Conservation (phyloP, 768 basidiomycete species). For the Calocera cornea region DNA sequence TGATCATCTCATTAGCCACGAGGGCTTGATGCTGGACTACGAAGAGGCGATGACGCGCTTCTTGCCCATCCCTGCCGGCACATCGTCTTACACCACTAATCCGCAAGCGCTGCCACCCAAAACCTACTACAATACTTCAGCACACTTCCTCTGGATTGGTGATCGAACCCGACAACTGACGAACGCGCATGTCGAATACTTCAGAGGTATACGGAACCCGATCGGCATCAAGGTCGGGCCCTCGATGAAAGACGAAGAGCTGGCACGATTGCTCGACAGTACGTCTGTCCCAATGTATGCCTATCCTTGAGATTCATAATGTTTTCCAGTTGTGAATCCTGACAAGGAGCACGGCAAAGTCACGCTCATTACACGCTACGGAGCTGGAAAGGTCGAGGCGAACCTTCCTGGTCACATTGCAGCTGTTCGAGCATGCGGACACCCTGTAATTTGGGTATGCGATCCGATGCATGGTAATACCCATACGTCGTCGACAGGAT, state of each 20-base stretch:
- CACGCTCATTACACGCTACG: conserved; percentile 87
- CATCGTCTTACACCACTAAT: neutral
- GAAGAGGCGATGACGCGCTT: conserved; percentile 81
- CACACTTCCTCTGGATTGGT: conserved; percentile 94
- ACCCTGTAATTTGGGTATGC: conserved; percentile 87
- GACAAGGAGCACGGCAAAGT: conserved; percentile 68
- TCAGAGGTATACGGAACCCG: conserved; percentile 81
- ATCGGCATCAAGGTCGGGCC: conserved; percentile 96
- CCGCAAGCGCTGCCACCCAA: conserved; percentile 14
- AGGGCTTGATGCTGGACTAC: conserved; percentile 83
- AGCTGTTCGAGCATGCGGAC: conserved; percentile 63
- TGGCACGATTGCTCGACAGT: conserved; percentile 66
- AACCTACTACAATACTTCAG: conserved; percentile 76
- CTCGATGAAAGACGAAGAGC: conserved; percentile 62
- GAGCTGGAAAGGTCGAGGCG: conserved; percentile 56
- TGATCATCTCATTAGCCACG: conserved; percentile 43
- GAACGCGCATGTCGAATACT: conserved; percentile 93
- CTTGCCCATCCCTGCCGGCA: conserved; percentile 32
- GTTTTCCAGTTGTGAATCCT: conserved; percentile 65
- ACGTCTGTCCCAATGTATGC: neutral
- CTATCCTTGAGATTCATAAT: conserved; percentile 4
- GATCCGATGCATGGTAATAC: conserved; percentile 99
- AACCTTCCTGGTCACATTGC: conserved; percentile 68
- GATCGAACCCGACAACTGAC: conserved; percentile 85
- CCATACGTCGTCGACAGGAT: conserved; percentile 57